Evolutionary conservation across 129 eudicot genomes (phyloP), one percentile per base, ranked within the genome.

Genomic region (Sambucus nigra): DNA sequence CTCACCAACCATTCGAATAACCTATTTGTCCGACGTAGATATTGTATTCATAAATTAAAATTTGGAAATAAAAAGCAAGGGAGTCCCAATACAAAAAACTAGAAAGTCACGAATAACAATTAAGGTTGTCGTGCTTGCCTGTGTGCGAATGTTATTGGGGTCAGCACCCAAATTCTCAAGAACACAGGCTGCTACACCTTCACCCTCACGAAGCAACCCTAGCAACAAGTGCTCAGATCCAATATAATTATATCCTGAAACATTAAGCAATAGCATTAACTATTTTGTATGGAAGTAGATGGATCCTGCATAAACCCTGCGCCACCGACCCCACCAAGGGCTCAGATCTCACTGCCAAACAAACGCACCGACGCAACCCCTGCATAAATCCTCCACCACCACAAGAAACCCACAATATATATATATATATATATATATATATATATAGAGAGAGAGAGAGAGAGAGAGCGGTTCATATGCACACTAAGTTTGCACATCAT

Each of bases 171-270:
- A 59, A 38, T 79, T 87, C 61, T 79, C 96, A 33, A 87, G 79
- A 53, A 87, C 94, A 64, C 96, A 88, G 40, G 94, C 96, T 53
- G 96, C 96, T 24, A 87, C 96, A 40, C 96, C 96, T 54, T 87
- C 96, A 71, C 94, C 96, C 78, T 87, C 94, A 48, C 96, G 88
- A 51, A 87, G 88, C 76, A 87, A 77, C 42, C 96, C 96, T 60
- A 87, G 68, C 29, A 87, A 71, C 63, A 87, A 69, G 66, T 87
- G 96, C 76, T 87, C 96, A 0, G 96, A 82, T 27, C 96, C 96
- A 54, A 87, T 87, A 62, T 87, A 87, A 55, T 79, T 82, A 63
- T 87, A 88, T 45, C 96, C 96, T 87, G 72, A 35, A 73, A 17
- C 35, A 33, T 33, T 4, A 41, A 22, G 16, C 25, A 68, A 50